Base-by-base conservation (phyloP, 2,329 filamentous ascomycete species). In the Monilinia polystroma region DNA sequence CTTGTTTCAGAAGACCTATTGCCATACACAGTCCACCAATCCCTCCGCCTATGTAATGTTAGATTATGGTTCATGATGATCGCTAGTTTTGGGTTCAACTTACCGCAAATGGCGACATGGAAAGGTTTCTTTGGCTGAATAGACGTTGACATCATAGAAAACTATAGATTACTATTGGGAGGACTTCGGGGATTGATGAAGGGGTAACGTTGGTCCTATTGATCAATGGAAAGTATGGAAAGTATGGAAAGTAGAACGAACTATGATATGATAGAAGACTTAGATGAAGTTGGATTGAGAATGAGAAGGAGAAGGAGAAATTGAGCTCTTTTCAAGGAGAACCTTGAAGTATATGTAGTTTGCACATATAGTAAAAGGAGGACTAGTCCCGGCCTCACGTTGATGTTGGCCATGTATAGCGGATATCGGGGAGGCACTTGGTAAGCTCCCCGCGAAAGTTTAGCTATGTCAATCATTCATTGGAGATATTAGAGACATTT, bases 31-130 rank as follows among this genome's bases (percentile, higher is more conserved):
- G 69, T 10, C 75, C 74, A 54, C 74, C 75, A 14, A 76, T 75
- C 12, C 75, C 73, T 29, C 74, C 73, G 26, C 75, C 72, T 74
- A 54, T n/a, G 14, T 49, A 3, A 10, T 43, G 20, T 66, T 43
- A 49, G 45, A 49, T 49, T 2, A 32, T 26, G 43, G 64, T 58
- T 49, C 32, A 16, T 14, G 14, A 16, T 49, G 26, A 35, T 35
- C 4, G 7, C 32, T 8, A 10, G 32, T 49, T 11, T 23, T 10
- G 26, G 7, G 16, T 49, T 12, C 23, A 43, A 32, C 63, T 26
- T 70, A 72, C 72, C 74, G 45, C 72, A 73, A n/a, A 76, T 71
- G 5, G 75, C 75, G 29, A 76, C 58, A 54, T 76, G 74, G 62
- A 74, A 75, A 35, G 71, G 68, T 47, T 73, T 74, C 56, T 73